Evolutionary conservation across 495 filamentous ascomycete species (phyloP), one percentile per base, ranked within the genome.

Genomic region (Wilcoxina mikolae): DNA sequence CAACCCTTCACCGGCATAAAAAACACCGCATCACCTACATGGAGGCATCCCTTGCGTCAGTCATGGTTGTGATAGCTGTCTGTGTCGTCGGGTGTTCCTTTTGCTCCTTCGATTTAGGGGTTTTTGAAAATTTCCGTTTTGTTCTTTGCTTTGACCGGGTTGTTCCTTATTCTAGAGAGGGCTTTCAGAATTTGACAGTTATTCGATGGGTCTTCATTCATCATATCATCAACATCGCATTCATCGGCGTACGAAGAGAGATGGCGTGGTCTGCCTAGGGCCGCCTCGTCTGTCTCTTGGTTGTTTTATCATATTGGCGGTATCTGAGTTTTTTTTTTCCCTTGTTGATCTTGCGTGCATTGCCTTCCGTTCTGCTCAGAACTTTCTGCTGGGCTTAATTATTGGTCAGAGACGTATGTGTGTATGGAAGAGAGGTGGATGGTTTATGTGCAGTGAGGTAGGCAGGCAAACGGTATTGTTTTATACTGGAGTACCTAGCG

Each of bases 61-160:
- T 18, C 35, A 49, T 29, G 7, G 39, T 12, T 43, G 5, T 20
- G 17, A 5, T 9, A 15, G 31, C 31, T 35, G 15, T 15, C 5
- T 35, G 39, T 20, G 10, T 9, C 7, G 7, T 43, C 9, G 7
- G 39, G 17, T 20, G 3, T 59, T 53, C 46, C 54, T 42, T 52
- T 39, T 12, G 39, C 27, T 50, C 59, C 56, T 43, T 59, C 57
- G 46, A 58, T 58, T 59, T 59, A 48, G 58, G 58, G 33, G 53
- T 35, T 51, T 26, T 58, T 58, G 17, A 15, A 48, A 3, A 28
- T 57, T 54, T 31, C 50, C 52, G 43, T 29, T 39, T 60, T 46
- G 15, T 15, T 7, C 7, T 35, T 39, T 39, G 18, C 25, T 38
- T 52, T 52, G 27, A 23, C 15, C 24, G 2, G 27, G 27, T 39